These are phyloP conservation scores for Deuterostichococcus epilithicus DNA, from an alignment of 139 green algal genomes.

Conservation along the genomic window DNA sequence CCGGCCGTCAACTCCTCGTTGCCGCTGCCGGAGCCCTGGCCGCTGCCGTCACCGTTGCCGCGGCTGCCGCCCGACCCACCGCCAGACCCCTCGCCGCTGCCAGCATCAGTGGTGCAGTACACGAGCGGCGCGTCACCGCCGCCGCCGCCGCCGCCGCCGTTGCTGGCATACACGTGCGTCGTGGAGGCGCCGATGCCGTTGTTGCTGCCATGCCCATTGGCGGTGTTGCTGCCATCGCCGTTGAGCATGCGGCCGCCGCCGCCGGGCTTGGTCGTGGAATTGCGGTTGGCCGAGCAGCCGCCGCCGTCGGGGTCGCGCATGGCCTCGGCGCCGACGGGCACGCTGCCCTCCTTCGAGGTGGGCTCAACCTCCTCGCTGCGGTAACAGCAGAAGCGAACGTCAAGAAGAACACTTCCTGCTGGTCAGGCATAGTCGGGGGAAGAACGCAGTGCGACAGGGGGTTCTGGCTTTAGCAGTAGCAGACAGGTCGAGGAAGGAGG, in stretches of 20 bases:
- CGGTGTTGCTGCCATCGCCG: conserved; percentile 27
- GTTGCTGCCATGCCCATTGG: conserved; percentile 23
- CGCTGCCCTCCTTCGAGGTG: conserved; percentile 56
- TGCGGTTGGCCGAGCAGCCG: conserved; percentile 18
- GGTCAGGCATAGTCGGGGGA: too few species aligned
- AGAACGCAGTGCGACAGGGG: too few species aligned
- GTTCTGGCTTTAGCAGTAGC: too few species aligned
- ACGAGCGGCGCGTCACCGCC: background rate
- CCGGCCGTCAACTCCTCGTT: background rate
- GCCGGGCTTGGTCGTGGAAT: conserved; percentile 13
- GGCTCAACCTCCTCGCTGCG: conserved; percentile 26
- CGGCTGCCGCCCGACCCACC: too few species aligned
- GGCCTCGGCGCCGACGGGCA: conserved; percentile 30
- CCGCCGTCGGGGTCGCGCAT: conserved; percentile 5
- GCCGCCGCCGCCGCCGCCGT: background rate
- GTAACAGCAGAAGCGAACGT: background rate
- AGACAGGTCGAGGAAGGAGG: too few species aligned
- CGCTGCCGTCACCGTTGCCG: background rate
- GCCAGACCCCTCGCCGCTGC: background rate
- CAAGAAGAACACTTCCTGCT: conserved; percentile 2
- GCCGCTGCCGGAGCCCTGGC: background rate
- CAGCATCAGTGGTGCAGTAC: background rate
- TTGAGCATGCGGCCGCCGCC: conserved; percentile 20
- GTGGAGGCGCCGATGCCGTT: conserved; percentile 12
- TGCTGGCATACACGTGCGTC: conserved; percentile 10